phyloP scores from a whole-genome alignment of 176 grass and related monocot genomes.

The Avena insularis region DNA sequence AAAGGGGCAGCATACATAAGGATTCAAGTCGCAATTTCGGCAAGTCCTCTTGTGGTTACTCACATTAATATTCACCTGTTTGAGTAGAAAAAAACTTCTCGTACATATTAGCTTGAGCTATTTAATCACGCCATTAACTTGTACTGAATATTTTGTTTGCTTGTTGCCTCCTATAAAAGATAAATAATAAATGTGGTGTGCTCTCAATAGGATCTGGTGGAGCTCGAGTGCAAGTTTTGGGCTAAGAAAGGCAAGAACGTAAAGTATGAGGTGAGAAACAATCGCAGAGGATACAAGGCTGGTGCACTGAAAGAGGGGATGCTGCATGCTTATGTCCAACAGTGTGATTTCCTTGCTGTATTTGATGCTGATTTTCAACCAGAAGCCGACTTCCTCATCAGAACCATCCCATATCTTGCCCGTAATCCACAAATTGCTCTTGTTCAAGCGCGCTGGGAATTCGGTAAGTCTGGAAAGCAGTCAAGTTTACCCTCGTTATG shows the following conservation, averaged over 20 bases:
- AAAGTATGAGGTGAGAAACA: conserved; percentile 83
- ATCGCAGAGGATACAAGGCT: conserved; percentile 91
- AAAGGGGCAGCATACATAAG: background rate
- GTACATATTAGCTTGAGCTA: conserved; percentile 17
- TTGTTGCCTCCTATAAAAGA: background rate
- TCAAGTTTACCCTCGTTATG: background rate
- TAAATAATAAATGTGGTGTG: conserved; percentile 16
- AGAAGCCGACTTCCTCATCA: conserved; percentile 81
- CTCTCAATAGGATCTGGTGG: conserved; percentile 70
- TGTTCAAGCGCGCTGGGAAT: conserved; percentile 95
- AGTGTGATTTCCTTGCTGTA: conserved; percentile 89
- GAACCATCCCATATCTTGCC: conserved; percentile 74
- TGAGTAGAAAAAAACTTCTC: background rate
- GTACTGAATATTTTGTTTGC: background rate
- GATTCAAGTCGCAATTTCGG: background rate
- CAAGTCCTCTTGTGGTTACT: too few relatives aligned
- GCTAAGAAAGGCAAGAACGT: conserved; percentile 87
- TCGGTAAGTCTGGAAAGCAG: conserved; percentile 65
- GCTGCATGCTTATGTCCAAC: conserved; percentile 65
- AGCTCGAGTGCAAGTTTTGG: conserved; percentile 87
- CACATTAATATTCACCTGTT: background rate
- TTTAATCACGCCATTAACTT: background rate
- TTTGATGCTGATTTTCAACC: conserved; percentile 99
- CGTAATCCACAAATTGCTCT: conserved; percentile 73
- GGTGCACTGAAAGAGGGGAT: conserved; percentile 94